Evolutionary conservation across 176 grass and related monocot genomes (phyloP).

Genomic region (Carex pumila): DNA sequence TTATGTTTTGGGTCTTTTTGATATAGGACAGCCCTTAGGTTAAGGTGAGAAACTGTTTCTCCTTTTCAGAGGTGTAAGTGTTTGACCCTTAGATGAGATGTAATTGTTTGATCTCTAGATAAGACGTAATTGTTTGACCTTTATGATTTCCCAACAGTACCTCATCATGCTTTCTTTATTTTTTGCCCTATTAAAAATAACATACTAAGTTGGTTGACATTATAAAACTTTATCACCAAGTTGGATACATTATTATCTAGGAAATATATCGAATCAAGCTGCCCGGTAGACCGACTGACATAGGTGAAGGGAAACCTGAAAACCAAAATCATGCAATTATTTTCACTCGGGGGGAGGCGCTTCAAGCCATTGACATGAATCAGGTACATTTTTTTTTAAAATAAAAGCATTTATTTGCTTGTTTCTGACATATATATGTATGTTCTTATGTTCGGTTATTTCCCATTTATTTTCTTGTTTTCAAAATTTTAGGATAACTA

Average conservation of each 20-base stretch:
- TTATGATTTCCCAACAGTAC: no score
- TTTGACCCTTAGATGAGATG: no score
- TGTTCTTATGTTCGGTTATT: constrained; percentile 3
- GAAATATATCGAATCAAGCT: constrained; percentile 99
- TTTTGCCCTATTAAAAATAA: not conserved
- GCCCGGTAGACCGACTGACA: constrained; percentile 64
- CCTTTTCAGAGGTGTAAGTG: no score
- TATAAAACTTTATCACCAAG: not conserved
- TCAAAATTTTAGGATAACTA: constrained; percentile 71
- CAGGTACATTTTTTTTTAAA: constrained; percentile 52
- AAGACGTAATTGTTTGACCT: no score
- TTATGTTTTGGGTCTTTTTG: no score
- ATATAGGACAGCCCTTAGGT: no score
- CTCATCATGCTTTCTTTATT: constrained; percentile 10
- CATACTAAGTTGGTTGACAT: not conserved
- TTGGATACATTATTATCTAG: constrained; percentile 22
- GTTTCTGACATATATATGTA: not conserved
- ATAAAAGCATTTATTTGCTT: not conserved
- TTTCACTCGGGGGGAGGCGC: constrained; percentile 95
- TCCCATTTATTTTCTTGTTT: constrained; percentile 15
- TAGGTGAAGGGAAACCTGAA: constrained; percentile 98
- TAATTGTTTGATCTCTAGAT: no score
- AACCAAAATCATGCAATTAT: constrained; percentile 99
- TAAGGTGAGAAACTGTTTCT: no score
- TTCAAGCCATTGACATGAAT: constrained; percentile 99